phyloP scores from a whole-genome alignment of 352 stramenopile genomes.

The Phytophthora hybrid region DNA sequence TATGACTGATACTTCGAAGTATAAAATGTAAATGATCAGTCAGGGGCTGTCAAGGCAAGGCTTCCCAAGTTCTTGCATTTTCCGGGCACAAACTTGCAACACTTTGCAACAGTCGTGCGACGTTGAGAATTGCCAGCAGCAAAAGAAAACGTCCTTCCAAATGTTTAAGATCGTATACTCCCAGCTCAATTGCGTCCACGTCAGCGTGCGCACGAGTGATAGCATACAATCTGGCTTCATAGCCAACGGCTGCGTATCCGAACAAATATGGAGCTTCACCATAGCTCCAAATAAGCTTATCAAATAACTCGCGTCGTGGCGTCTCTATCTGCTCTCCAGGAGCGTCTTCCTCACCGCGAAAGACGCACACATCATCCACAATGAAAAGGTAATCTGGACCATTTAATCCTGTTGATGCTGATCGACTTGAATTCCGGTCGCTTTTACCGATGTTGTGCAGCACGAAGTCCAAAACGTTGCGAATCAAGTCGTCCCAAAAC shows the following conservation, averaged over 20 bases:
- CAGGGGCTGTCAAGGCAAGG: too few species aligned
- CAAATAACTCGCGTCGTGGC: constrained; percentile 27
- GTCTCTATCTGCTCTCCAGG: constrained; percentile 36
- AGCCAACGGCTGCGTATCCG: constrained; percentile 45
- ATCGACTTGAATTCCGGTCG: constrained; percentile 29
- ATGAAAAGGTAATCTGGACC: constrained; percentile 32
- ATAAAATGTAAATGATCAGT: constrained; percentile 6
- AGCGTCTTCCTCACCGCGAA: constrained; percentile 30
- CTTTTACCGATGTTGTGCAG: constrained; percentile 29
- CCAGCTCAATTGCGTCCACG: constrained; percentile 17
- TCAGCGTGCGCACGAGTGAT: constrained; percentile 16
- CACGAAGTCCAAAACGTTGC: constrained; percentile 34
- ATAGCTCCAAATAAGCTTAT: constrained; percentile 42
- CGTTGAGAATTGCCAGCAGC: neutral
- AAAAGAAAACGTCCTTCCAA: neutral
- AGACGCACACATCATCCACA: constrained; percentile 31
- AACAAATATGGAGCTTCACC: constrained; percentile 48
- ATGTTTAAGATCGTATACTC: constrained; percentile 20
- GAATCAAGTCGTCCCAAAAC: constrained; percentile 41
- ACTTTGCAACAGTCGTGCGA: neutral
- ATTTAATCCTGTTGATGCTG: constrained; percentile 27
- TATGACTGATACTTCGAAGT: neutral
- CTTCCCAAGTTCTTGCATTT: constrained; percentile 15
- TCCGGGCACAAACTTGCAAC: neutral
- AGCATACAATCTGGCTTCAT: constrained; percentile 37